Base-by-base conservation (phyloP, 371 early-diverging fungal species). In the Mucor sp. region DNA sequence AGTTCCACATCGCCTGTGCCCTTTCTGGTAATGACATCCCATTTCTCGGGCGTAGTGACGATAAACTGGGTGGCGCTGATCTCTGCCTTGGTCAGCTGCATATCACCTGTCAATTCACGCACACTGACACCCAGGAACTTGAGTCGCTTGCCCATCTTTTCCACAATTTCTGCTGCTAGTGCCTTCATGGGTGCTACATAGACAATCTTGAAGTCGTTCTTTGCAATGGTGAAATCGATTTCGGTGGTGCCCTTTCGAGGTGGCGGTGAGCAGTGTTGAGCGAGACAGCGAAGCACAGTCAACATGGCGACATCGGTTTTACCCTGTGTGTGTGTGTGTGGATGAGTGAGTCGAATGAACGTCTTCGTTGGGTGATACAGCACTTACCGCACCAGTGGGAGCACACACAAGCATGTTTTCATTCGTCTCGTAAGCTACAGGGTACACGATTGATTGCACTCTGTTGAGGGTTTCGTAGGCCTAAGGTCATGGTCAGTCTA, bases 161-260 rank as follows among this genome's bases (percentile, higher is more conserved):
- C 86, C 0, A 94, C 94, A 32, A 99, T 88, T 87, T 99, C 99
- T 15, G 97, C 95, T 0, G 99, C 99, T 21, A 99, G 85, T 1
- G 99, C 99, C 81, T 99, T 99, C 99, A 99, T 99, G 0, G 99
- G 99, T 3, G 99, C 99, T 6, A 99, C 93, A 74, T 99, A 99
- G 3, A 99, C 90, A 67, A 99, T 95, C 80, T 98, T 98, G 79
- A 97, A 97, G 53, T 93, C 94, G 33, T 88, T 83, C 69, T 85
- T 90, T 21, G 85, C 88, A 55, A 93, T 86, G 2, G 69, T 74
- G 25, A 90, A 82, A 27, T 77, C 76, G 35, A 79, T 69, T n/a
- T 81, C 81, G 0, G 75, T 67, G 1, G 71, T 62, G 25, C 80
- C 85, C 21, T 75, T 78, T 43, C 57, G 39, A 14, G 88, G 88